Evolutionary conservation across 148 eudicot species (phyloP).

Genomic region (Arbutus unedo): DNA sequence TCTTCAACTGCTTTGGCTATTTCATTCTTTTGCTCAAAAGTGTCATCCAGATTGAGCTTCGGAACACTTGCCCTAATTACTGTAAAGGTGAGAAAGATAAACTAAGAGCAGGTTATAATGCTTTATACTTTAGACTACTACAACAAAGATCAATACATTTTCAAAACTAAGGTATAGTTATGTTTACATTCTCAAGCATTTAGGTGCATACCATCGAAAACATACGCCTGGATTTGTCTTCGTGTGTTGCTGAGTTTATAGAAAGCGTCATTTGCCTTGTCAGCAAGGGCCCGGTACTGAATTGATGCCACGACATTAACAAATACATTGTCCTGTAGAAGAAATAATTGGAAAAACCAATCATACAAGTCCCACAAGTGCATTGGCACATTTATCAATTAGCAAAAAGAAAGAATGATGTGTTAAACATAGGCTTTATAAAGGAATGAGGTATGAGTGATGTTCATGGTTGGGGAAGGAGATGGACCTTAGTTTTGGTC

Average conservation of each 20-base stretch:
- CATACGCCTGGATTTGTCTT: conserved; percentile 56
- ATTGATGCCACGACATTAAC: conserved; percentile 54
- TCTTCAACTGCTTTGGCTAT: conserved; percentile 27
- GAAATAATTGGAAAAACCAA: background rate
- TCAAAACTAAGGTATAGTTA: background rate
- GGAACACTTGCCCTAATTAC: conserved; percentile 25
- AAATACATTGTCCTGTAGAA: conserved; percentile 51
- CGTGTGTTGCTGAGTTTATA: conserved; percentile 55
- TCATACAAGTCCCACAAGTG: background rate
- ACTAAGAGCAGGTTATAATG: background rate
- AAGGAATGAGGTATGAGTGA: background rate
- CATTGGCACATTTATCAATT: background rate
- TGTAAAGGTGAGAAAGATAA: background rate
- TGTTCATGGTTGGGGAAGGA: background rate
- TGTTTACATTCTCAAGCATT: background rate
- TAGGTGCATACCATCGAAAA: conserved; percentile 40
- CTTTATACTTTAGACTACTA: background rate
- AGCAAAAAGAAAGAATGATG: too few species aligned
- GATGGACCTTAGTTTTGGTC: conserved; percentile 29
- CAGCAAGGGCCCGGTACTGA: conserved; percentile 44
- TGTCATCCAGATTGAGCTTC: conserved; percentile 23
- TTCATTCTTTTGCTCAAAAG: conserved; percentile 28
- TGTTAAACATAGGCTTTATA: background rate
- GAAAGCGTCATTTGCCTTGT: conserved; percentile 48
- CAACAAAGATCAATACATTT: background rate